Evolutionary conservation across 2,329 filamentous ascomycete genomes (phyloP).

Genomic region (Fusarium pseudoanthophilum): DNA sequence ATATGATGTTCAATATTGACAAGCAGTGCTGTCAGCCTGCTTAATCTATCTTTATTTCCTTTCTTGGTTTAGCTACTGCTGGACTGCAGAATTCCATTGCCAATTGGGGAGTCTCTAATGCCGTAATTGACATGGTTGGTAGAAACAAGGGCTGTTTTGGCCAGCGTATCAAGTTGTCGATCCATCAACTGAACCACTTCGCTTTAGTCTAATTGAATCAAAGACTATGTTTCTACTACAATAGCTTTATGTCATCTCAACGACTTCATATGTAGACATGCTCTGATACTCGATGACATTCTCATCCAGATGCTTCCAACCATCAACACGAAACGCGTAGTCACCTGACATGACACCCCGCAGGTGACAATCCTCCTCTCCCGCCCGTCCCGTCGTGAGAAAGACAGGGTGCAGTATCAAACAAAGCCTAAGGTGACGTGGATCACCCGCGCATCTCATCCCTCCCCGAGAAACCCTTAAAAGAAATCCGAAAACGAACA

Average conservation of each 20-base stretch:
- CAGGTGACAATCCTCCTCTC: background rate
- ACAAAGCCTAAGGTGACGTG: background rate
- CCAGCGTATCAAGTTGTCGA: background rate
- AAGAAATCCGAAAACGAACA: background rate
- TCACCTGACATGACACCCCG: constrained; percentile 11
- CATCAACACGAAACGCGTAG: background rate
- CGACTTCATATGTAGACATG: background rate
- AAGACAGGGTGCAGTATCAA: background rate
- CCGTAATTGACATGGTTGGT: background rate
- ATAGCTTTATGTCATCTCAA: background rate
- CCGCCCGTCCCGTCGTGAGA: background rate
- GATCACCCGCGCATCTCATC: background rate
- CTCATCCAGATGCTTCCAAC: background rate
- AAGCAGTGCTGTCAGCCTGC: background rate
- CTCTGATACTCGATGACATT: background rate
- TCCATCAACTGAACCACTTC: background rate
- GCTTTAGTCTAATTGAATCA: background rate
- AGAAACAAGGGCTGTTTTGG: background rate
- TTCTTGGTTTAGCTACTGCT: background rate
- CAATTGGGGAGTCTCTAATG: background rate
- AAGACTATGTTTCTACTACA: background rate
- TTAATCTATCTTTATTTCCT: background rate
- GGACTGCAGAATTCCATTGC: background rate
- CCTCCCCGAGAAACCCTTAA: background rate
- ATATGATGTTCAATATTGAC: background rate